phyloP scores from a whole-genome alignment of 2,329 filamentous ascomycete genomes.

The Talaromyces pinophilus region DNA sequence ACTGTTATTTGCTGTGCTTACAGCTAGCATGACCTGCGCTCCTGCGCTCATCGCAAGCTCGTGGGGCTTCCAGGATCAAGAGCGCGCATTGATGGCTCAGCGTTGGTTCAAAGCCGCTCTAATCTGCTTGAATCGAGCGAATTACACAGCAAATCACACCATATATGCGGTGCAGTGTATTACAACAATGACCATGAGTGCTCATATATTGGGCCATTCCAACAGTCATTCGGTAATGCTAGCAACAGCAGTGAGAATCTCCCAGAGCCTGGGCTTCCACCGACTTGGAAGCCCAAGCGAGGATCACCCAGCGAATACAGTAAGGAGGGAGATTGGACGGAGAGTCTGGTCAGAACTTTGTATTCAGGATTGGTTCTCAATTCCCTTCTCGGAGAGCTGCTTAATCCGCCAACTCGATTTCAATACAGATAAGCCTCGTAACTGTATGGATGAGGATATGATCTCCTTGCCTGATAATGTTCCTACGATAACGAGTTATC shows the following conservation, averaged over 20 bases:
- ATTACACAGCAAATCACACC: slow-evolving; percentile 49
- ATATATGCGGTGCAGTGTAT: slow-evolving; percentile 52
- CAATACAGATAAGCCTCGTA: slow-evolving; percentile 36
- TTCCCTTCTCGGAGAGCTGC: slow-evolving; percentile 44
- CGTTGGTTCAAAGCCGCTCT: slow-evolving; percentile 51
- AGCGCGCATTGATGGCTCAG: slow-evolving; percentile 46
- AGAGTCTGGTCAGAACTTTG: slow-evolving; percentile 44
- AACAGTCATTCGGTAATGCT: slow-evolving; percentile 52
- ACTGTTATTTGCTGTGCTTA: slow-evolving; percentile 49
- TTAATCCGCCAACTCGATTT: slow-evolving; percentile 41
- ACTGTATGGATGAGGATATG: slow-evolving; percentile 35
- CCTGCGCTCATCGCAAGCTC: slow-evolving; percentile 36
- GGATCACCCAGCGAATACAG: slow-evolving; percentile 27
- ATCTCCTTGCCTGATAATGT: slow-evolving; percentile 34
- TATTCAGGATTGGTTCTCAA: slow-evolving; percentile 49
- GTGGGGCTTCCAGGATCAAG: slow-evolving; percentile 50
- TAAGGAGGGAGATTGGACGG: slow-evolving; percentile 39
- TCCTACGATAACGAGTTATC: slow-evolving; percentile 39
- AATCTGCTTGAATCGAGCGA: slow-evolving; percentile 49
- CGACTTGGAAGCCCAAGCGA: slow-evolving; percentile 33
- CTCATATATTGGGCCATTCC: slow-evolving; percentile 52
- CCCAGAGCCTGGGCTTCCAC: slow-evolving; percentile 52
- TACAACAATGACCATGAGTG: slow-evolving; percentile 51
- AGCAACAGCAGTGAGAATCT: slow-evolving; percentile 50
- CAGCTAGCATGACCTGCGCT: slow-evolving; percentile 47